Evolutionary conservation across 306 rosid species (phyloP).

Genomic region (Citrullus colocynthis): DNA sequence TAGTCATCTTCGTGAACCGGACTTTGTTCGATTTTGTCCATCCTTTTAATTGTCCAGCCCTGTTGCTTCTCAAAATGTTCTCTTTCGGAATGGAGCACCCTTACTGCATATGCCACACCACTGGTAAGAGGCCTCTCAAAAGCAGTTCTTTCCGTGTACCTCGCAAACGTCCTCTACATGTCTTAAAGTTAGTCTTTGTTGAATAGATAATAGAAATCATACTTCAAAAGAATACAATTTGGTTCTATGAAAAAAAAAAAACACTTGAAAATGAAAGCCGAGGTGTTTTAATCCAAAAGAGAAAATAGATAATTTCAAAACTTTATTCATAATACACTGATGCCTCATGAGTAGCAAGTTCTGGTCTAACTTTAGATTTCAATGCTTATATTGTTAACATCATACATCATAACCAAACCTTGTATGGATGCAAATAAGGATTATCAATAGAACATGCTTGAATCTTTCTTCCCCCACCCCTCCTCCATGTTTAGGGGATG

Average conservation of each 20-base stretch:
- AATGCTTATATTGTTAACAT: not conserved
- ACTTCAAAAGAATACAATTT: not conserved
- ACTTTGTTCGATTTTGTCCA: conserved; percentile 72
- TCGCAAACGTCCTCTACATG: conserved; percentile 70
- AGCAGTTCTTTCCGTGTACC: conserved; percentile 90
- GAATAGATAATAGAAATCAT: conserved; percentile 4
- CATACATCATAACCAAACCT: not conserved
- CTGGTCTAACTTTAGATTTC: not conserved
- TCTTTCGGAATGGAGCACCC: conserved; percentile 93
- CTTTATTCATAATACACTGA: not conserved
- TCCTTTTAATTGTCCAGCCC: conserved; percentile 92
- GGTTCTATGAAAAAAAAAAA: not conserved
- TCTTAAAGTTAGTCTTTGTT: conserved; percentile 27
- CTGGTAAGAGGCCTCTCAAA: conserved; percentile 98
- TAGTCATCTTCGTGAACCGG: conserved; percentile 64
- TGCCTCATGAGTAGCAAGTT: not conserved
- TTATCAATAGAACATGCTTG: not conserved
- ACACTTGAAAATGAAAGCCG: not conserved
- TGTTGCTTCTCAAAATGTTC: conserved; percentile 93
- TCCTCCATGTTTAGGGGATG: not conserved
- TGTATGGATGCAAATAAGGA: not conserved
- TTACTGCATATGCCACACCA: conserved; percentile 97
- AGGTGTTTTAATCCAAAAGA: not conserved
- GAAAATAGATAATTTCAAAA: not conserved
- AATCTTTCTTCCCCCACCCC: not conserved